A percentile compares a stretch with the other conserved stretches of the same genome.
These are phyloP conservation scores for Helenozyma baotianmanensis DNA, from an alignment of 805 yeast species.

Conservation along the genomic window DNA sequence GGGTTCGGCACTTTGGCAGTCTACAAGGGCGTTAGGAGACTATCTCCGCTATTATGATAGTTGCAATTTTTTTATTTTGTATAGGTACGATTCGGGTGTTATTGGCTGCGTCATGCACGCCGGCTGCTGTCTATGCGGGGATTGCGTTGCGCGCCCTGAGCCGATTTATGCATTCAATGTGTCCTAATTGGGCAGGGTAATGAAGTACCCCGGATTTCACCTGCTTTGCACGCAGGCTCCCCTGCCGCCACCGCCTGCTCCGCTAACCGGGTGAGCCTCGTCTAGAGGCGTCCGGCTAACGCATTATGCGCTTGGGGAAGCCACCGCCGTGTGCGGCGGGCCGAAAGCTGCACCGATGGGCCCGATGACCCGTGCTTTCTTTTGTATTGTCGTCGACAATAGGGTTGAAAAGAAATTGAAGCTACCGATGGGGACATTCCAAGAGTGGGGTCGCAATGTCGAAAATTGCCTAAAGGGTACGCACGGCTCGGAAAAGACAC, in stretches of 20 bases:
- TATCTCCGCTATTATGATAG: not conserved
- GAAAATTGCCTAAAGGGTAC: not conserved
- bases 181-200: not conserved
- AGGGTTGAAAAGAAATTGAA: too few species aligned
- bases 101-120: not conserved
- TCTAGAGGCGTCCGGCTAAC: too few species aligned
- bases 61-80: not conserved
- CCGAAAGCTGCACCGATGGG: too few species aligned
- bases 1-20: not conserved
- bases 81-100: conserved; percentile 1
- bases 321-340: too few species aligned
- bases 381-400: too few species aligned
- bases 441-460: not conserved
- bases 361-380: too few species aligned
- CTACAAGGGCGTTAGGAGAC: conserved; percentile 1
- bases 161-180: not conserved
- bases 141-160: not conserved
- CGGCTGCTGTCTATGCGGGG: not conserved
- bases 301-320: too few species aligned
- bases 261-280: too few species aligned
- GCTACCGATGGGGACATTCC: too few species aligned
- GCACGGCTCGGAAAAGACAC: not conserved
- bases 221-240: not conserved
- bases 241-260: not conserved
- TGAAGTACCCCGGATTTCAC: not conserved